Percentiles rank a stretch among this genome's conserved stretches.
These are phyloP conservation scores for Heritiera fomes DNA, from an alignment of 345 rosid species.

Conservation along the genomic window DNA sequence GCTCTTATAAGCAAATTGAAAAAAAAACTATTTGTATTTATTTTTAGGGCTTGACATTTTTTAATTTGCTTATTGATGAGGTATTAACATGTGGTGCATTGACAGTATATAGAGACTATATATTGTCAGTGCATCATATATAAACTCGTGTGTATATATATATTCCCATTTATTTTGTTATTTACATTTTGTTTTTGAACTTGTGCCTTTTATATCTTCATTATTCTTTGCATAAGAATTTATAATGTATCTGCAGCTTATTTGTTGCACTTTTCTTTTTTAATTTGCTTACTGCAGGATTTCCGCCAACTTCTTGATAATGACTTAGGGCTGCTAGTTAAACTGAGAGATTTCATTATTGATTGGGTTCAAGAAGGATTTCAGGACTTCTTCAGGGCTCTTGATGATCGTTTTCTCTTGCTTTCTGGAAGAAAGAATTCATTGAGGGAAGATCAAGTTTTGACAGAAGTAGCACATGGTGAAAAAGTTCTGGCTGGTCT, in stretches of 20 bases:
- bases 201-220: background rate
- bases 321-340: conserved; percentile 54
- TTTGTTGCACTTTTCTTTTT: conserved; percentile 22
- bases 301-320: conserved; percentile 83
- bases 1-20: too few relatives aligned
- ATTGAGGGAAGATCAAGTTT: conserved; percentile 47
- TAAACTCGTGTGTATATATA: background rate
- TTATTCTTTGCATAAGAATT: background rate
- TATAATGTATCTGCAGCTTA: conserved; percentile 1
- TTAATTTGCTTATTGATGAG: too few relatives aligned
- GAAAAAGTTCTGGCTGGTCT: conserved; percentile 70
- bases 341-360: conserved; percentile 60
- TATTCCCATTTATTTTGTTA: conserved; percentile 8
- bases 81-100: too few relatives aligned
- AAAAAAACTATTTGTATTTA: too few relatives aligned
- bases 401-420: conserved; percentile 58
- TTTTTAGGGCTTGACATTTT: too few relatives aligned
- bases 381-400: conserved; percentile 78
- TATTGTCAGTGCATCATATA: too few relatives aligned
- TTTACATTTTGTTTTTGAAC: background rate
- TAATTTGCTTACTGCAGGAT: conserved; percentile 47
- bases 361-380: conserved; percentile 95
- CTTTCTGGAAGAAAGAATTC: conserved; percentile 77
- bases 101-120: too few relatives aligned
- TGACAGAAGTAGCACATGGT: conserved; percentile 46